A percentile compares a stretch with the other conserved stretches of the same genome.
These are phyloP conservation scores for Serendipita indica DNA, from an alignment of 768 basidiomycete genomes.

Conservation along the genomic window DNA sequence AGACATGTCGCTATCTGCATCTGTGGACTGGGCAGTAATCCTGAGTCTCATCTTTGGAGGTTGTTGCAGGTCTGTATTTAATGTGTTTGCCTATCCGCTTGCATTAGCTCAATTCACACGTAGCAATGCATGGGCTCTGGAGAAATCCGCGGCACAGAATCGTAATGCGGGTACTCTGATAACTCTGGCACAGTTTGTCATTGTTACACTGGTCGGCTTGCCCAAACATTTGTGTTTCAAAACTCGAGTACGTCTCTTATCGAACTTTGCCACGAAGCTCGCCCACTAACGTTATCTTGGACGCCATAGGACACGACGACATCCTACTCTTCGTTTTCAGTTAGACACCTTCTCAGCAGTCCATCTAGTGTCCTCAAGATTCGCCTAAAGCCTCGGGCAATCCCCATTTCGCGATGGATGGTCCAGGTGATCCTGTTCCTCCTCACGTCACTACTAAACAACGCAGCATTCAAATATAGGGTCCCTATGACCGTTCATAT, in stretches of 20 bases:
- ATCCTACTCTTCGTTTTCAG: neutral
- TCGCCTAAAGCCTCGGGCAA: slow-evolving; percentile 43
- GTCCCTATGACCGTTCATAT: slow-evolving; percentile 92
- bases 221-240: slow-evolving; percentile 38
- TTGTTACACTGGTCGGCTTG: slow-evolving; percentile 61
- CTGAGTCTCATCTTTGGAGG: slow-evolving; percentile 74
- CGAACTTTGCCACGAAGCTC: neutral
- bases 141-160: slow-evolving; percentile 52
- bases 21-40: slow-evolving; percentile 42
- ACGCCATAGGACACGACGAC: neutral
- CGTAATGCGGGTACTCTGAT: slow-evolving; percentile 67
- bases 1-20: neutral
- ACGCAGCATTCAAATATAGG: slow-evolving; percentile 72
- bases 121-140: slow-evolving; percentile 67
- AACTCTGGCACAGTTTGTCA: slow-evolving; percentile 73
- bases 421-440: slow-evolving; percentile 75
- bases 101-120: neutral
- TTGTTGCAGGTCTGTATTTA: slow-evolving; percentile 51
- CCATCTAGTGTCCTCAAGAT: slow-evolving; percentile 6
- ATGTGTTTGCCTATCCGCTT: slow-evolving; percentile 6
- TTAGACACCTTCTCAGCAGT: neutral
- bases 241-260: neutral
- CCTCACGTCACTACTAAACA: slow-evolving; percentile 67
- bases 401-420: slow-evolving; percentile 60
- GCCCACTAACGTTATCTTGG: neutral